These are phyloP conservation scores for Cordyceps cateniannulata DNA, from an alignment of 2,329 filamentous ascomycete genomes.

Conservation along the genomic window DNA sequence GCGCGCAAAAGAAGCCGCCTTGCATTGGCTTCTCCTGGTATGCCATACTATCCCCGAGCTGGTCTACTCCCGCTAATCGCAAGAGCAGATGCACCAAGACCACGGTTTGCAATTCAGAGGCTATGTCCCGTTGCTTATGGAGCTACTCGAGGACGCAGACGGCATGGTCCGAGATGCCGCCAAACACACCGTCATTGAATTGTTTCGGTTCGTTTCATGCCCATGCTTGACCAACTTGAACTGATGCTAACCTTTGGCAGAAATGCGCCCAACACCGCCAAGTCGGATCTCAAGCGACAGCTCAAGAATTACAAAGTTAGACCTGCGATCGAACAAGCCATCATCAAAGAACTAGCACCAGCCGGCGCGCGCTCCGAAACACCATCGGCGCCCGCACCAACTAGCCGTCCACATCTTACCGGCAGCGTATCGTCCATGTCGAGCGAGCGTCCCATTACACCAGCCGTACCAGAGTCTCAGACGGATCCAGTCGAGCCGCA, in stretches of 20 bases:
- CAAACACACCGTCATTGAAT: slow-evolving; percentile 75
- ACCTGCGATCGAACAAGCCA: slow-evolving; percentile 76
- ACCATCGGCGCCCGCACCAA: slow-evolving; percentile 32
- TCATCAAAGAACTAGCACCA: slow-evolving; percentile 66
- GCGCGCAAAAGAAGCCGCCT: slow-evolving; percentile 74
- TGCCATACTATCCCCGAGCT: slow-evolving; percentile 14
- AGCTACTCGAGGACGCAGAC: slow-evolving; percentile 84
- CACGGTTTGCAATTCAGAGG: slow-evolving; percentile 72
- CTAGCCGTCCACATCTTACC: slow-evolving; percentile 37
- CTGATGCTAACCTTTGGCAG: slow-evolving; percentile 32
- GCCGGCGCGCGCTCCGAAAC: slow-evolving; percentile 36
- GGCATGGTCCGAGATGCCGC: slow-evolving; percentile 79
- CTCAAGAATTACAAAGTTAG: slow-evolving; percentile 78
- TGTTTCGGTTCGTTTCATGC: slow-evolving; percentile 60
- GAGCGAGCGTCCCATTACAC: slow-evolving; percentile 51
- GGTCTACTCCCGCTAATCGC: neutral
- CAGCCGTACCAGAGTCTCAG: slow-evolving; percentile 53
- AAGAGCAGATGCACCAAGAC: slow-evolving; percentile 67
- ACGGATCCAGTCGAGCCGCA: slow-evolving; percentile 68
- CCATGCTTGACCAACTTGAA: neutral
- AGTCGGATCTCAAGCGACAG: slow-evolving; percentile 83
- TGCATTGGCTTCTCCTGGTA: slow-evolving; percentile 80
- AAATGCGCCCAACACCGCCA: slow-evolving; percentile 72
- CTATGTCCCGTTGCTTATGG: slow-evolving; percentile 78
- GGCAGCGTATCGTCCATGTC: slow-evolving; percentile 37